Conservation (phyloP, 768 basidiomycete genomes). For the Hypsizygus marmoreus region DNA sequence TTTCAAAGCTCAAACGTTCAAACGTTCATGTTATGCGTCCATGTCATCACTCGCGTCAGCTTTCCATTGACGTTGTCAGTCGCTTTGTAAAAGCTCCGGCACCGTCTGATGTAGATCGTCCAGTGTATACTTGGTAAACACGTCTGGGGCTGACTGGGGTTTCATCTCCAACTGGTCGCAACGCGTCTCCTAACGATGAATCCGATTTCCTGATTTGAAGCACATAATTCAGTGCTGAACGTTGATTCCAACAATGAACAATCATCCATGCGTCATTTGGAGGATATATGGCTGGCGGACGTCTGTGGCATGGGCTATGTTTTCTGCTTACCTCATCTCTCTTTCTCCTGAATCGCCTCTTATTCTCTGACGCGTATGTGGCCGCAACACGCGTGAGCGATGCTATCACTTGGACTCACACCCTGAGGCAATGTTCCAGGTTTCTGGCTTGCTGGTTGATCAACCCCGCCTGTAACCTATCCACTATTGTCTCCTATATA, state of each 20-base stretch:
- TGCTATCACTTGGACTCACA: conserved; percentile 14
- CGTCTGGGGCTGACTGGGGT: background rate
- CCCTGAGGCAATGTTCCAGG: conserved; percentile 15
- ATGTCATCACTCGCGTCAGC: background rate
- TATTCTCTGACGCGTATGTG: conserved; percentile 6
- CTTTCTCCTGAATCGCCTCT: background rate
- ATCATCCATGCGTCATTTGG: too few relatives aligned
- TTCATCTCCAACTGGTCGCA: conserved; percentile 12
- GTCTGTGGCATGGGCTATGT: conserved; percentile 1
- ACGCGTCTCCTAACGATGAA: conserved; percentile 11
- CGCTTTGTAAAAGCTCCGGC: too few relatives aligned
- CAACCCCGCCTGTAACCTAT: conserved; percentile 13
- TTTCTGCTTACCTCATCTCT: conserved; percentile 15
- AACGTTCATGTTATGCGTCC: background rate
- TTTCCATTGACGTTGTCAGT: too few relatives aligned
- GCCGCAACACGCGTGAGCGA: conserved; percentile 2
- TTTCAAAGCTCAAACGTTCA: background rate
- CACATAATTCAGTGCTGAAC: too few relatives aligned
- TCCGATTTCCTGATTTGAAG: background rate
- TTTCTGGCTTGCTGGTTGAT: conserved; percentile 9
- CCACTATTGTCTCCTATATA: conserved; percentile 14
- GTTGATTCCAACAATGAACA: conserved; percentile 7
- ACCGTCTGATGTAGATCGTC: too few relatives aligned
- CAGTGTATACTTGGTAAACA: too few relatives aligned
- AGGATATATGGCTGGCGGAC: too few relatives aligned